Conservation (phyloP, 352 stramenopile species). For the Phytopythium montanum region DNA sequence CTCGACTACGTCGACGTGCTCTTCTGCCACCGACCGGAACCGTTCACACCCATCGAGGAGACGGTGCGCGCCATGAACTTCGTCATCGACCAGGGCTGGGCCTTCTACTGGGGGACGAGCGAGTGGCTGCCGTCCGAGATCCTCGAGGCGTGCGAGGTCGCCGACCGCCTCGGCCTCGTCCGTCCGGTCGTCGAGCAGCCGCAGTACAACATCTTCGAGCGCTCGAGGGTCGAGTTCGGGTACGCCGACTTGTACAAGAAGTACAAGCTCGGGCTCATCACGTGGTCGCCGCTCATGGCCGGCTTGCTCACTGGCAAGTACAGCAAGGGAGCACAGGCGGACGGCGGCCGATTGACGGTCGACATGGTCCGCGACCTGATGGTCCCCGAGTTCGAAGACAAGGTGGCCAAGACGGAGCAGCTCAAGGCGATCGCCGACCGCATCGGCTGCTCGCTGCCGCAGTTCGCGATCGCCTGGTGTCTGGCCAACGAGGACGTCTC, state of each 20-base stretch:
- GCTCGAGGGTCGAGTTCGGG: constrained; percentile 46
- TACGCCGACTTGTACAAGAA: constrained; percentile 47
- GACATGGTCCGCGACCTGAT: constrained; percentile 21
- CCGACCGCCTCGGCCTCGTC: constrained; percentile 8
- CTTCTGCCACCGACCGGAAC: too few species aligned
- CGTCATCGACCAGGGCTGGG: too few species aligned
- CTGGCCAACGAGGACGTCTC: constrained; percentile 45
- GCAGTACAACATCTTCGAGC: constrained; percentile 71
- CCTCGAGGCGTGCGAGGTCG: constrained; percentile 35
- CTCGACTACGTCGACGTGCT: constrained; percentile 36
- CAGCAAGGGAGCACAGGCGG: constrained; percentile 13
- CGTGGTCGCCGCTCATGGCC: constrained; percentile 38
- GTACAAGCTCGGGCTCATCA: constrained; percentile 53
- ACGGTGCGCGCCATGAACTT: too few species aligned
- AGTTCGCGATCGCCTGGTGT: constrained; percentile 55
- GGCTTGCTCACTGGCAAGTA: constrained; percentile 60
- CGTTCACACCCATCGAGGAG: too few species aligned
- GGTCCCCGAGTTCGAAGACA: constrained; percentile 27
- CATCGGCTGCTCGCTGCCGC: constrained; percentile 40
- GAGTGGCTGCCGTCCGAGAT: constrained; percentile 56
- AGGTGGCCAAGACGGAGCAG: constrained; percentile 21
- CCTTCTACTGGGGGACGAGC: too few species aligned
- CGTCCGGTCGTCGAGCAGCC: constrained; percentile 43
- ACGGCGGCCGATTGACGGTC: constrained; percentile 23
- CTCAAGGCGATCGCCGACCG: constrained; percentile 35